Percentiles rank a stretch among this genome's conserved stretches.
Evolutionary conservation across 2,329 filamentous ascomycete species (phyloP).

Genomic region (Clarireedia sp.): DNA sequence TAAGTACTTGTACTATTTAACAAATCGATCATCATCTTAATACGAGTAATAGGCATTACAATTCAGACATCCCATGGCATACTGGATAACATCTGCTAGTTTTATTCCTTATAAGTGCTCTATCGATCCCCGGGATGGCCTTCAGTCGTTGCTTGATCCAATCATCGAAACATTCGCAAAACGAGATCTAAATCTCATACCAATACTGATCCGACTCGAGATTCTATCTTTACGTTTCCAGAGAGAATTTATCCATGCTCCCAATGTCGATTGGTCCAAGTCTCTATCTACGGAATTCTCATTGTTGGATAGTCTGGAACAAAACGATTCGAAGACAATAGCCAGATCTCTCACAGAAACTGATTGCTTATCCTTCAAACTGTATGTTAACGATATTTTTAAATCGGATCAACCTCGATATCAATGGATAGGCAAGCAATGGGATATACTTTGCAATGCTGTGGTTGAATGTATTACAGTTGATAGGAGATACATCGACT

Average conservation of each 20-base stretch:
- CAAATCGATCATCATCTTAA: not conserved
- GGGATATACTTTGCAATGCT: not conserved
- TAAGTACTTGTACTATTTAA: too few relatives aligned
- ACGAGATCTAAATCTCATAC: not conserved
- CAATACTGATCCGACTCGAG: not conserved
- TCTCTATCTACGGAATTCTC: not conserved
- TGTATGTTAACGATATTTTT: not conserved
- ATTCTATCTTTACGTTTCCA: not conserved
- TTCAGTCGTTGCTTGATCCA: not conserved
- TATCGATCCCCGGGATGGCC: not conserved
- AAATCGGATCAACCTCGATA: not conserved
- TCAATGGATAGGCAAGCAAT: not conserved
- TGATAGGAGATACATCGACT: not conserved
- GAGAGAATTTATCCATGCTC: not conserved
- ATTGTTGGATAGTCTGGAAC: not conserved
- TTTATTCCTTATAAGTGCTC: not conserved
- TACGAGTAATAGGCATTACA: not conserved
- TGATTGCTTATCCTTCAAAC: not conserved
- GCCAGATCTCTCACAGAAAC: not conserved
- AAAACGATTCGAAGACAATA: not conserved
- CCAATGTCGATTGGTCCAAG: not conserved
- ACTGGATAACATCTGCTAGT: not conserved
- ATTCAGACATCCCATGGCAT: not conserved
- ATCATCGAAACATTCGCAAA: not conserved
- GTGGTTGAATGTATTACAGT: not conserved